Base-by-base conservation (phyloP, 257 asterid genomes). In the Rauvolfia tetraphylla region DNA sequence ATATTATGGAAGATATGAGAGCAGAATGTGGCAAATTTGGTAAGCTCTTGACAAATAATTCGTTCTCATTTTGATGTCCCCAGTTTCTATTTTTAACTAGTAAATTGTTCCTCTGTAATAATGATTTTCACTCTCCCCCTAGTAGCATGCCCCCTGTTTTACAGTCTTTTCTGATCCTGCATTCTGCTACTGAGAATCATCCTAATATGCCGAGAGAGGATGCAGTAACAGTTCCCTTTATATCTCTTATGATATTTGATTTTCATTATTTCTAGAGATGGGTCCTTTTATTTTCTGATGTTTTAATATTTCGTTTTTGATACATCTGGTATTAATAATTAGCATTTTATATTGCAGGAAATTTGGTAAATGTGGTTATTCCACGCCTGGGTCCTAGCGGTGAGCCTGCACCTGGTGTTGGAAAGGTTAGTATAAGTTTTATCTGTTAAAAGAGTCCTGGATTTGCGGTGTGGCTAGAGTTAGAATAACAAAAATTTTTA, bases 341-440 rank as follows among this genome's bases (percentile, higher is more conserved):
- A 33, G 33, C n/a, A 14, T 27, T 57, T 66, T 56, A 7, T 68
- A 4, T 67, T 87, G 85, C 89, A 95, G 98, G 99, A 79, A 70
- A 85, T 69, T 81, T 95, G 89, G 92, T 89, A 83, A 91, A 91
- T 62, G 81, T 92, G 80, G 81, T 84, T 57, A 95, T 95, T 61
- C 99, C 99, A 2, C 97, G 99, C 31, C 99, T 97, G 56, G 80
- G 76, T 68, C 90, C 97, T 34, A 80, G 72, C 63, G 97, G 87
- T 34, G 97, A 90, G 81, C 80, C 78, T 75, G 70, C 83, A 25
- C 97, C 99, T 14, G 99, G 99, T 74, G 90, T 91, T 51, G 99
- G 99, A 77, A 95, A 92, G 98, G 99, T 92, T 76, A 66, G 92
- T 80, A 23, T 71, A 53, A 66, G 23, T 39, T 39, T 51, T 25